A percentile compares a stretch with the other conserved stretches of the same genome.
Conservation (phyloP, 2,329 filamentous ascomycete genomes). For the Cordyceps tenuipes region DNA sequence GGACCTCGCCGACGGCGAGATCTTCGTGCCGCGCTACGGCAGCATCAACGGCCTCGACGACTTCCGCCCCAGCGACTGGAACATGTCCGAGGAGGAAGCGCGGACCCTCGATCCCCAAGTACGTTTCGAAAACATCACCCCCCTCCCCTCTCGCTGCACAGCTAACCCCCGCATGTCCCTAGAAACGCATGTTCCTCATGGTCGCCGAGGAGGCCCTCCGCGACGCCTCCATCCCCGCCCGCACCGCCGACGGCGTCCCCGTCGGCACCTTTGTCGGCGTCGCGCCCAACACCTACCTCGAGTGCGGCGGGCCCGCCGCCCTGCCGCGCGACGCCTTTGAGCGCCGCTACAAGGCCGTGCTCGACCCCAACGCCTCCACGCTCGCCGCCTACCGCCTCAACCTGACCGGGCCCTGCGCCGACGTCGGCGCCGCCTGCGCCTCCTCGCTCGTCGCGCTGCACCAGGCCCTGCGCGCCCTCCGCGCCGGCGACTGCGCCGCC, state of each 20-base stretch:
- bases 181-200: conserved; percentile 6
- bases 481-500: conserved; percentile 23
- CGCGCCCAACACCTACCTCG: conserved; percentile 10
- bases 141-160: too few relatives aligned
- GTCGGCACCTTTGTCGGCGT: conserved; percentile 17
- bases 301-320: background rate
- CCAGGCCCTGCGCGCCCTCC: conserved; percentile 20
- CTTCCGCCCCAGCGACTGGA: background rate
- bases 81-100: conserved; percentile 3
- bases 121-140: too few relatives aligned
- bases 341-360: conserved; percentile 4
- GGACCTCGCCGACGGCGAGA: background rate
- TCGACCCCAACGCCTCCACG: conserved; percentile 26
- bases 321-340: background rate
- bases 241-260: background rate
- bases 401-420: conserved; percentile 26
- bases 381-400: conserved; percentile 32
- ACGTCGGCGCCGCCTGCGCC: conserved; percentile 29
- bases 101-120: background rate
- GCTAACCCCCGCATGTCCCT: too few relatives aligned
- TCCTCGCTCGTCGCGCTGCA: conserved; percentile 23
- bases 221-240: background rate
- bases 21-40: conserved; percentile 4
- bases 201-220: background rate
- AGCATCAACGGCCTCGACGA: background rate